Base-by-base conservation (phyloP, 495 filamentous ascomycete species). In the Daldinia childiae region DNA sequence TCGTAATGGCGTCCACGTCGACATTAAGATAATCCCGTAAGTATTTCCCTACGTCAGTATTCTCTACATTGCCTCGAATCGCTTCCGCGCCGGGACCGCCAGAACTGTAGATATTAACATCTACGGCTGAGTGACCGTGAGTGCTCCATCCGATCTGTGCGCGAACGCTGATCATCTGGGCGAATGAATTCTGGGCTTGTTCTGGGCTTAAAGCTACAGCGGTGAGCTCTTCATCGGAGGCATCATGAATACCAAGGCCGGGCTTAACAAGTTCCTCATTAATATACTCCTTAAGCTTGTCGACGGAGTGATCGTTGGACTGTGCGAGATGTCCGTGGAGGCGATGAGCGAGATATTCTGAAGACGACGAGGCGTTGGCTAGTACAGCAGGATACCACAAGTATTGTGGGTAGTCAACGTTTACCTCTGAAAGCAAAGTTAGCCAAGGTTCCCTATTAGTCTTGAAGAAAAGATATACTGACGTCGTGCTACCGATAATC, bases 81-180 rank as follows among this genome's bases (percentile, higher is more conserved):
- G 72, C 72, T 2, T 85, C 83, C 0, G 85, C 75, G 4, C 76
- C 82, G 1, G 76, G 76, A 4, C 86, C 86, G 19, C 79, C 78
- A 0, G 90, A 91, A 64, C 90, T 89, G 77, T 97, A 98, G 71
- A 97, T 91, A 77, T 98, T 97, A 57, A 98, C 94, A 77, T 98
- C 94, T 12, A 93, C 93, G 43, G 87, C 92, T 43, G 90, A 93
- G 81, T 98, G 94, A 17, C 94, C 94, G 75, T 96, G 93, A 0
- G 93, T 97, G 32, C 84, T 89, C 96, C 96, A 99, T 12, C 95
- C 96, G 54, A 97, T 87, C 76, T 97, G 93, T 3, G 94, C 91
- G 58, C 96, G 86, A 11, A 91, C 85, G 71, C 91, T 95, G 72
- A 98, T 86, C 82, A 98, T 93, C 74, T 92, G 88, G 0, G 93